These are phyloP conservation scores for Ascomycota sp. DNA, from an alignment of 2,329 filamentous ascomycete species.

Conservation along the genomic window DNA sequence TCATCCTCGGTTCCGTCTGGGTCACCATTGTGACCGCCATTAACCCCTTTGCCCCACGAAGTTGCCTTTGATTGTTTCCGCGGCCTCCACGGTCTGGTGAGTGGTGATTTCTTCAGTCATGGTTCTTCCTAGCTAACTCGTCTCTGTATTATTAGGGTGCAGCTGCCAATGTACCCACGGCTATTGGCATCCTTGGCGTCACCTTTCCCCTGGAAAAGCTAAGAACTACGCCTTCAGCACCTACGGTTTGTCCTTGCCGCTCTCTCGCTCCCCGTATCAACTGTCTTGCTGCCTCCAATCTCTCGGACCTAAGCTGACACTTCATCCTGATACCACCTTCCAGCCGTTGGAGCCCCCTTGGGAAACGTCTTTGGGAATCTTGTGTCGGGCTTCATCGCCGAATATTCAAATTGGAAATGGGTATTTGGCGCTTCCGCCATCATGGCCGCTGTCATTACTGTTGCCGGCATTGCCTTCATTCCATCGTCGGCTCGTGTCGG, in stretches of 20 bases:
- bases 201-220: constrained; percentile 44
- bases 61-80: constrained; percentile 48
- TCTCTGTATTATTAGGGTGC: constrained; percentile 32
- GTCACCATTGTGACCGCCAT: constrained; percentile 35
- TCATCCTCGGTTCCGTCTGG: constrained; percentile 43
- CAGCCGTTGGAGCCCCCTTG: constrained; percentile 41
- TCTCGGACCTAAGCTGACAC: not conserved
- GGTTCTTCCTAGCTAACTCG: not conserved
- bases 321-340: not conserved
- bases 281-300: no score
- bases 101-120: constrained; percentile 1
- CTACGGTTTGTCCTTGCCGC: constrained; percentile 22
- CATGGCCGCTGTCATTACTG: constrained; percentile 33
- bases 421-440: constrained; percentile 46
- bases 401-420: constrained; percentile 45
- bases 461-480: constrained; percentile 37
- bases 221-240: constrained; percentile 52
- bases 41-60: constrained; percentile 47
- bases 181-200: constrained; percentile 47
- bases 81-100: constrained; percentile 40
- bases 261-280: no score
- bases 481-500: constrained; percentile 22
- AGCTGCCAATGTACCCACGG: constrained; percentile 50
- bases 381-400: constrained; percentile 39
- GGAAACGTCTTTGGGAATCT: constrained; percentile 46